These are phyloP conservation scores for Syncephalastrum contaminatum DNA, from an alignment of 371 early-diverging fungal genomes.

Conservation along the genomic window DNA sequence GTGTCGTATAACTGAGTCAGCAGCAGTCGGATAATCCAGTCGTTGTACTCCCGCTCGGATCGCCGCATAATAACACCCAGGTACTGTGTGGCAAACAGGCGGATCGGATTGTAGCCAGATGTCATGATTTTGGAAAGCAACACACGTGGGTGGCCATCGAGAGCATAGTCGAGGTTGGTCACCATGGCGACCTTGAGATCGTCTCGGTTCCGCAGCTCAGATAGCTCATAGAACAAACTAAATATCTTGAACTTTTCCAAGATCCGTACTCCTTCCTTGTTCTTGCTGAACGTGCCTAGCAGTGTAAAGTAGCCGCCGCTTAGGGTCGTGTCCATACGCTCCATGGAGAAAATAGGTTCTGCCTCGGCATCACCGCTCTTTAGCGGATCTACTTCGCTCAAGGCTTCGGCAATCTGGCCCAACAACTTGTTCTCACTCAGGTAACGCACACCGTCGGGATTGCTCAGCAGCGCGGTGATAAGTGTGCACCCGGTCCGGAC, in stretches of 20 bases:
- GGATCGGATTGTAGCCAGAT: conserved; percentile 76
- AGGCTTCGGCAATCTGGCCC: conserved; percentile 64
- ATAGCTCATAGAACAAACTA: conserved; percentile 76
- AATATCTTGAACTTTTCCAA: conserved; percentile 80
- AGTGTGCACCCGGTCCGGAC: conserved; percentile 67
- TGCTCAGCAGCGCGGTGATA: conserved; percentile 57
- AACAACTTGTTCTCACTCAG: conserved; percentile 69
- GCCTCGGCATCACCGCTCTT: conserved; percentile 33
- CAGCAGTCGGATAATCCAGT: conserved; percentile 77
- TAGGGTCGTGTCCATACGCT: conserved; percentile 70
- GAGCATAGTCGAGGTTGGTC: conserved; percentile 72
- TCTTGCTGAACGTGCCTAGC: conserved; percentile 65
- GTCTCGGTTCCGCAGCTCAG: conserved; percentile 79
- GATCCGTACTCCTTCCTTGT: conserved; percentile 66
- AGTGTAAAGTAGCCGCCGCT: conserved; percentile 81
- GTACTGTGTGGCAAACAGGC: conserved; percentile 77
- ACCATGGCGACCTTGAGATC: conserved; percentile 81
- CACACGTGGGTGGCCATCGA: conserved; percentile 83
- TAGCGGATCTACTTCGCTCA: conserved; percentile 71
- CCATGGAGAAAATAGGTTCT: conserved; percentile 78
- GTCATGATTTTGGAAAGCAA: conserved; percentile 84
- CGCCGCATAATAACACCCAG: conserved; percentile 64
- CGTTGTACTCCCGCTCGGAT: conserved; percentile 60
- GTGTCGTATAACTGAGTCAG: conserved; percentile 86
- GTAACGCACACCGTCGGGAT: conserved; percentile 69